Conservation (phyloP, 2,329 filamentous ascomycete genomes). For the Penicillium occitanis region DNA sequence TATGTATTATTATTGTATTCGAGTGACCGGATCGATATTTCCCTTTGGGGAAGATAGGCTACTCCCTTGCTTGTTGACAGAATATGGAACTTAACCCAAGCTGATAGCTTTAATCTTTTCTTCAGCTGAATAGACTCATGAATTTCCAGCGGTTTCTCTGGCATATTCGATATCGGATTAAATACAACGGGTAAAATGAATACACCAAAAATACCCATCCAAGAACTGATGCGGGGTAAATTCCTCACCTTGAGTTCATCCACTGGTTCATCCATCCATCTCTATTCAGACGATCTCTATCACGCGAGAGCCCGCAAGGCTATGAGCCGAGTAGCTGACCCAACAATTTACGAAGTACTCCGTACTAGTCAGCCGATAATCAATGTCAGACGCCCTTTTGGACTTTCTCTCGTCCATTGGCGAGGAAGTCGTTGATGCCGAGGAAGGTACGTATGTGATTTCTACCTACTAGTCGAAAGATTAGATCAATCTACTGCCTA, state of each 20-base stretch:
- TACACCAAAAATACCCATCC: neutral
- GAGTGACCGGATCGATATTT: neutral
- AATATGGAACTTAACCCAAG: neutral
- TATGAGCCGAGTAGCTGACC: neutral
- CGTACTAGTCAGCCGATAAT: neutral
- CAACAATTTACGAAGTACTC: neutral
- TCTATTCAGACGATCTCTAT: neutral
- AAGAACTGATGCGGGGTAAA: neutral
- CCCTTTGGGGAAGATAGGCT: neutral
- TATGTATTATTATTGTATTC: neutral
- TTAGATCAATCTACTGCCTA: neutral
- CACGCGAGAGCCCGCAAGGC: neutral
- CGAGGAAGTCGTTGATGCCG: conserved; percentile 55
- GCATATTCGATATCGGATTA: neutral
- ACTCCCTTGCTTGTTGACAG: neutral
- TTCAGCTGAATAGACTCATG: neutral
- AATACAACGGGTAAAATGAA: neutral
- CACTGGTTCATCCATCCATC: neutral
- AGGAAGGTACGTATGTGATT: conserved; percentile 55
- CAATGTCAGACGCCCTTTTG: conserved; percentile 25
- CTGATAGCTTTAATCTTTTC: neutral
- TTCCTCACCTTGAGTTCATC: neutral
- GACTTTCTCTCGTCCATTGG: conserved; percentile 47
- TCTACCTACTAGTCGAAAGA: neutral
- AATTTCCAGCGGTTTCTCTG: neutral